Conservation (phyloP, 1,139 yeast species). For the Debaryomyces udenii region DNA sequence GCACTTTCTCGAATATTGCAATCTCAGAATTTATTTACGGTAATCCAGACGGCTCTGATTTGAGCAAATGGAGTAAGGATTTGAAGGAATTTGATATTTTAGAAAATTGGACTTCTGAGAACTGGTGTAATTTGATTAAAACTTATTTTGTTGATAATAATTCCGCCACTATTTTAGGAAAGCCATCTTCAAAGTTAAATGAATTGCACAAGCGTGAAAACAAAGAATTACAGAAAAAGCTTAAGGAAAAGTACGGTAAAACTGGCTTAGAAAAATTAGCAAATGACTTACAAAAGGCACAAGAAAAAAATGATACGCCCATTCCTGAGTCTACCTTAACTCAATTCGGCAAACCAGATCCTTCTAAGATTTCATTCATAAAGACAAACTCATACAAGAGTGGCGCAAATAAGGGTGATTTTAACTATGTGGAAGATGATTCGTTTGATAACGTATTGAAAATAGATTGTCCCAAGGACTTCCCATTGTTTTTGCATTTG, state of each 20-base stretch:
- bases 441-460: slow-evolving; percentile 31
- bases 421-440: slow-evolving; percentile 23
- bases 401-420: slow-evolving; percentile 34
- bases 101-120: slow-evolving; percentile 58
- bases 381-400: slow-evolving; percentile 63
- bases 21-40: slow-evolving; percentile 85
- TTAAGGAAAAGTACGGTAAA: slow-evolving; percentile 57
- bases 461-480: slow-evolving; percentile 47
- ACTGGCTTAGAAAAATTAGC: slow-evolving; percentile 61
- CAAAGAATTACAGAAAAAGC: slow-evolving; percentile 49
- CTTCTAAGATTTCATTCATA: slow-evolving; percentile 73
- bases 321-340: slow-evolving; percentile 72
- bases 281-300: slow-evolving; percentile 60
- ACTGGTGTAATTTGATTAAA: slow-evolving; percentile 67
- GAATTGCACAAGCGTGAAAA: slow-evolving; percentile 54
- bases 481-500: slow-evolving; percentile 75
- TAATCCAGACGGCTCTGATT: slow-evolving; percentile 56
- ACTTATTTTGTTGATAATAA: slow-evolving; percentile 62
- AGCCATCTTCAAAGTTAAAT: slow-evolving; percentile 71
- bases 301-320: slow-evolving; percentile 64
- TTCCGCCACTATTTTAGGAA: slow-evolving; percentile 74
- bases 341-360: slow-evolving; percentile 71
- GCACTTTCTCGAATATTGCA: slow-evolving; percentile 64
- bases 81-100: slow-evolving; percentile 65
- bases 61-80: slow-evolving; percentile 56